These are phyloP conservation scores for Epichloe scottii DNA, from an alignment of 2,329 filamentous ascomycete genomes.

Conservation along the genomic window DNA sequence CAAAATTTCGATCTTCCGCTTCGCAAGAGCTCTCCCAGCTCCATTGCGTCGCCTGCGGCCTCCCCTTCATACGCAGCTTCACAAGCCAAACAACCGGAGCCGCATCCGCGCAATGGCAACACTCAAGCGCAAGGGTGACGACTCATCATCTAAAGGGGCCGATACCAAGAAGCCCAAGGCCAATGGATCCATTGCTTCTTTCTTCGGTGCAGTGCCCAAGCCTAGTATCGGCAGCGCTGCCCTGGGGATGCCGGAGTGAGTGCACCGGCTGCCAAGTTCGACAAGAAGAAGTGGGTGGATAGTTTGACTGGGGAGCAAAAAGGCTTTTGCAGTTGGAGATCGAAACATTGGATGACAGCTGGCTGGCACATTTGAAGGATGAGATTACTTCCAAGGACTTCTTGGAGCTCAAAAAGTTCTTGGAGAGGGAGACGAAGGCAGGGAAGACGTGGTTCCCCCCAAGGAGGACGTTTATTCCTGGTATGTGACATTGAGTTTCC, in stretches of 20 bases:
- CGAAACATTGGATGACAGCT: constrained; percentile 80
- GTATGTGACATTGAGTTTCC: constrained; percentile 34
- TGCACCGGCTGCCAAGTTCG: constrained; percentile 45
- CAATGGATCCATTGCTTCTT: constrained; percentile 74
- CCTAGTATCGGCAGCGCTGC: constrained; percentile 9
- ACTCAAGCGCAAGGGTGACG: constrained; percentile 53
- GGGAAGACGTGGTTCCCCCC: constrained; percentile 81
- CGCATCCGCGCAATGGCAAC: constrained; percentile 32
- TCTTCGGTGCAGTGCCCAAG: constrained; percentile 63
- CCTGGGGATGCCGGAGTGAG: constrained; percentile 17
- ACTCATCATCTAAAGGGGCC: constrained; percentile 26
- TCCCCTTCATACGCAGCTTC: background rate
- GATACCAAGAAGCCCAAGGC: constrained; percentile 60
- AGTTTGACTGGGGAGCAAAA: constrained; percentile 69
- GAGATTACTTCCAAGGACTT: constrained; percentile 72
- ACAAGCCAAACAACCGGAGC: background rate
- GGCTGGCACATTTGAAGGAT: constrained; percentile 80
- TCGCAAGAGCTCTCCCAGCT: background rate
- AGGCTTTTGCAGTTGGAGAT: constrained; percentile 80
- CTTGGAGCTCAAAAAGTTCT: constrained; percentile 74
- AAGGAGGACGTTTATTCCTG: constrained; percentile 87
- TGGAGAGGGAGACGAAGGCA: constrained; percentile 61
- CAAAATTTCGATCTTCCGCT: background rate
- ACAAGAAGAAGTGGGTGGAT: constrained; percentile 84
- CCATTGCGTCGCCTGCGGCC: background rate